Base-by-base conservation (phyloP, 2,329 filamentous ascomycete species). In the Aspergillus piperis region DNA sequence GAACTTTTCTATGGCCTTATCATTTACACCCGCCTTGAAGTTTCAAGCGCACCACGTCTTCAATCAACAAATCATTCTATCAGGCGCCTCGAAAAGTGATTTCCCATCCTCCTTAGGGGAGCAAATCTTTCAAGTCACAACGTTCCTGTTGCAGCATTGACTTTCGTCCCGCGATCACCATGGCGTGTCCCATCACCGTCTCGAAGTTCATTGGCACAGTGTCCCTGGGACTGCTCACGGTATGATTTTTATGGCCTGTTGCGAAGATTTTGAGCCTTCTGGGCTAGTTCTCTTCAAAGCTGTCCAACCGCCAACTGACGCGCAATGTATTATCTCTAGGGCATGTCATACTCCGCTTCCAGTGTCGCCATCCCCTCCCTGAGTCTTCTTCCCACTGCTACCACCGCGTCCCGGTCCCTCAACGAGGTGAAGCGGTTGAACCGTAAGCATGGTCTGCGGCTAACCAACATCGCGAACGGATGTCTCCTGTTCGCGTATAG, bases 131-230 rank as follows among this genome's bases (percentile, higher is more conserved):
- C 3, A 2, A 32, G 21, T 17, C 13, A 8, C 30, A n/a, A n/a
- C 25, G 15, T 23, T 47, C 21, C 13, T 50, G 17, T 48, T 23
- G 30, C 41, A 38, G 21, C 41, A 15, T 47, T 32, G 30, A 32
- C 15, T 21, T 19, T 13, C 25, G 21, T 39, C 11, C 15, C n/a
- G 21, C 13, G 13, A 55, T 39, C 68, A 82, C 73, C 77, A 90
- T 92, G 86, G 83, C 86, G 69, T 86, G 84, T 69, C 87, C 83
- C 70, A 86, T 96, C 72, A 88, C 91, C 58, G 80, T 90, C 76
- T 87, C 90, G 80, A 97, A 98, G 81, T 96, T 97, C 76, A 90
- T 97, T 68, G 94, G 94, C 72, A 96, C 92, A 54, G 86, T 96
- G 67, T 94, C 90, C 70, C 84, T 97, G 60, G 94, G 94, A 64